Evolutionary conservation across 192 early-diverging fungal genomes (phyloP).

Genomic region (Pilobolus umbonatus): DNA sequence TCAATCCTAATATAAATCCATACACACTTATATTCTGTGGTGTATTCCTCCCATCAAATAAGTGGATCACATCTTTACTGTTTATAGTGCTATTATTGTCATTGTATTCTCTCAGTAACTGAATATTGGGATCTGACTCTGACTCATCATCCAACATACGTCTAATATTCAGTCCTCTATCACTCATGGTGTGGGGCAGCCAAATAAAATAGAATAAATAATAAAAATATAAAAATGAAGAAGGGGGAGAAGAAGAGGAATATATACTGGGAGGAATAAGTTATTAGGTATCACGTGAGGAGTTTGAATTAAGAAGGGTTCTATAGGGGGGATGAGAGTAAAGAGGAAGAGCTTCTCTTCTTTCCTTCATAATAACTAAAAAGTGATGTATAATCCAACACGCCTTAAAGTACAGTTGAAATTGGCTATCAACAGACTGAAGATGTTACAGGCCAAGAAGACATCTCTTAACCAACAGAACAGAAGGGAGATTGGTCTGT

Average conservation of each 20-base stretch:
- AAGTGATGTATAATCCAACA: constrained; percentile 44
- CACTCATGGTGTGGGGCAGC: too few species aligned
- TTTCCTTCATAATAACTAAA: constrained; percentile 2
- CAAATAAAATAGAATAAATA: background rate
- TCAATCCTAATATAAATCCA: constrained; percentile 62
- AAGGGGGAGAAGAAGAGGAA: background rate
- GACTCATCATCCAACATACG: constrained; percentile 5
- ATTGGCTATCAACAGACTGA: constrained; percentile 80
- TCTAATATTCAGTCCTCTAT: background rate
- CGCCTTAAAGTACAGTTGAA: constrained; percentile 87
- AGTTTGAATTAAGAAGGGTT: background rate
- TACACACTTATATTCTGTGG: constrained; percentile 81
- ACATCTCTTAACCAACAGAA: constrained; percentile 64
- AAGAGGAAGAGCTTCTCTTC: background rate
- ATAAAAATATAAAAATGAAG: background rate
- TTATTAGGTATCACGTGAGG: background rate
- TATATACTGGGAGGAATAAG: background rate
- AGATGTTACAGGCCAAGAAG: constrained; percentile 87
- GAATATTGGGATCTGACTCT: constrained; percentile 12
- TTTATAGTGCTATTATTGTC: constrained; percentile 26
- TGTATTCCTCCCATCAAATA: constrained; percentile 63
- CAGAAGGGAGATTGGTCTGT: constrained; percentile 74
- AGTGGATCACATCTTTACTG: constrained; percentile 33
- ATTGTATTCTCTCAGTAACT: constrained; percentile 1
- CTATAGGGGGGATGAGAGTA: background rate